phyloP scores from a whole-genome alignment of 2,329 filamentous ascomycete genomes.

The Pezicula carpinea region DNA sequence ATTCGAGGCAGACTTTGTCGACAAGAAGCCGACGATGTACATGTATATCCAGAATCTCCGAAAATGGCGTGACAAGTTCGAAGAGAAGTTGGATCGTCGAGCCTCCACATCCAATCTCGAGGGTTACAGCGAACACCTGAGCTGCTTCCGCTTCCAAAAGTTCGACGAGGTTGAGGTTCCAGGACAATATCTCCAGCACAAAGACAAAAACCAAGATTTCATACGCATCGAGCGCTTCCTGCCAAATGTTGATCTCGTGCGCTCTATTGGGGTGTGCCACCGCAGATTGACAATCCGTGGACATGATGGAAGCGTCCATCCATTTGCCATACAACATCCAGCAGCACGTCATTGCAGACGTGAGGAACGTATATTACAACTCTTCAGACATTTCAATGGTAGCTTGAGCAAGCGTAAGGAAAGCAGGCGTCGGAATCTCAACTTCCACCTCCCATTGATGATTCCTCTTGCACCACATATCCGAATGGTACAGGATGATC shows the following conservation, averaged over 20 bases:
- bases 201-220: constrained; percentile 99
- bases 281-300: constrained; percentile 92
- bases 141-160: constrained; percentile 95
- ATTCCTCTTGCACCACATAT: constrained; percentile 93
- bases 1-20: constrained; percentile 96
- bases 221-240: constrained; percentile 96
- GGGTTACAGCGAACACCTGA: constrained; percentile 81
- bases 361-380: constrained; percentile 90
- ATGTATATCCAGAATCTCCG: constrained; percentile 98
- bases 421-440: constrained; percentile 84
- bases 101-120: constrained; percentile 52
- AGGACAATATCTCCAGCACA: constrained; percentile 93
- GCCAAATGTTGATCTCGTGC: constrained; percentile 88
- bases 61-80: constrained; percentile 95
- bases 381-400: constrained; percentile 97
- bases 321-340: constrained; percentile 94
- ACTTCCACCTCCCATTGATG: constrained; percentile 95
- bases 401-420: constrained; percentile 90
- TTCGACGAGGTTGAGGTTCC: constrained; percentile 98
- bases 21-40: constrained; percentile 92
- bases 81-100: constrained; percentile 85
- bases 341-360: constrained; percentile 86
- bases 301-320: constrained; percentile 94
- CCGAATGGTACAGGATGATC: constrained; percentile 90
- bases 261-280: constrained; percentile 86